Evolutionary conservation across 2,329 filamentous ascomycete species (phyloP), one percentile per base, ranked within the genome.

Genomic region (Trichoderma simmonsii): DNA sequence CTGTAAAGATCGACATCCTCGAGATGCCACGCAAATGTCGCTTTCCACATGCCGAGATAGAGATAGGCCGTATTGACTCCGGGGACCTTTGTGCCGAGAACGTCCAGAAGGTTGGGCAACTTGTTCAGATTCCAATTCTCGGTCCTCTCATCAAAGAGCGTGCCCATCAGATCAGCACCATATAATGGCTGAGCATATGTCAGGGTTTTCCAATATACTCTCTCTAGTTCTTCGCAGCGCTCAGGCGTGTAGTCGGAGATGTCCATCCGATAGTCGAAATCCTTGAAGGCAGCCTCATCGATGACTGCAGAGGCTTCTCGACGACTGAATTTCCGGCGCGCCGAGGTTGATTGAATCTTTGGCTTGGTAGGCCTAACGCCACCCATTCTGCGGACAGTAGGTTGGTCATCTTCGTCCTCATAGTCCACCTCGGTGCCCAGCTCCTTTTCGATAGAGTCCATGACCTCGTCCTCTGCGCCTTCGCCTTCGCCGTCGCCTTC

Each of bases 11-110:
- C 96, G 56, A 99, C 95, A 80, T 99, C 96, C 80, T 99, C 96
- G 68, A 99, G 84, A 87, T 99, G 96, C 96, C 96, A 99, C 9
- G 96, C 96, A 80, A 99, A 99, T 0, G 96, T 98, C 14, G 96
- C 95, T 82, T 98, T 98, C 96, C 96, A 99, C 96, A 99, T 99
- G 57, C 96, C 96, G 73, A 99, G 87, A 79, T 99, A 99, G 2
- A 99, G 88, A 79, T 99, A 99, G 2, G 96, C 95, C 2, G 95
- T 99, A 79, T 99, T 99, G 79, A 99, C 97, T 75, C 96, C 96
- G 3, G 96, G 97, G 9, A 99, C 94, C 77, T 98, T 97, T 71
- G 94, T 95, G 7, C 96, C 96, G 2, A 99, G 86, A 4, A 98
- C 93, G 81, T 99, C 96, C 51, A 99, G 87, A 71, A 99, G 84